Evolutionary conservation across 352 stramenopile genomes (phyloP).

Genomic region (Pythium biforme): DNA sequence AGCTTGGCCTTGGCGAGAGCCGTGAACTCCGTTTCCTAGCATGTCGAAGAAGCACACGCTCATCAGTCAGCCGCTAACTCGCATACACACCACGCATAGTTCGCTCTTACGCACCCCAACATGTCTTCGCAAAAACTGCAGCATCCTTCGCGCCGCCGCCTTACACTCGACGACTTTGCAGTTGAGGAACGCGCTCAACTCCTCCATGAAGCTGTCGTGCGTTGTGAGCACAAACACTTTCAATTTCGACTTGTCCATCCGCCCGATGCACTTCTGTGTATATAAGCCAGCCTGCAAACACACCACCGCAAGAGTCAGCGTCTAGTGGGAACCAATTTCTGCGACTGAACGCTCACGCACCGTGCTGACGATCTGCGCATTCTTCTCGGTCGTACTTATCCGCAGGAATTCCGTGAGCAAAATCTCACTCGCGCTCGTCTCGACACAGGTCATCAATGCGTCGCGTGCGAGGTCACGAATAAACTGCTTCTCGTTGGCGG

Average conservation of each 20-base stretch:
- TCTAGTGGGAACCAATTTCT: background rate
- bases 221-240: conserved; percentile 43
- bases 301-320: background rate
- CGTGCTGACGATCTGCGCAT: conserved; percentile 25
- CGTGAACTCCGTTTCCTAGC: conserved; percentile 53
- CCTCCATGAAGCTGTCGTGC: conserved; percentile 45
- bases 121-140: conserved; percentile 46
- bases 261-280: conserved; percentile 47
- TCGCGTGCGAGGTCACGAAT: conserved; percentile 50
- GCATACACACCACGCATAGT: background rate
- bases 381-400: conserved; percentile 23
- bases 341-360: conserved; percentile 2
- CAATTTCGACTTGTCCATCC: conserved; percentile 41
- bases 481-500: conserved; percentile 74
- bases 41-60: background rate
- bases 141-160: conserved; percentile 41
- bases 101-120: conserved; percentile 40
- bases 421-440: conserved; percentile 9
- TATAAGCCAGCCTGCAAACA: conserved; percentile 33
- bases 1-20: conserved; percentile 58
- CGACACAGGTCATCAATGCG: conserved; percentile 18
- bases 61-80: background rate
- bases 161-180: conserved; percentile 79
- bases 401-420: conserved; percentile 20
- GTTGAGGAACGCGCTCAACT: conserved; percentile 57